Evolutionary conservation across 305 asterid genomes (phyloP).

Genomic region (Fraxinus dipetala): DNA sequence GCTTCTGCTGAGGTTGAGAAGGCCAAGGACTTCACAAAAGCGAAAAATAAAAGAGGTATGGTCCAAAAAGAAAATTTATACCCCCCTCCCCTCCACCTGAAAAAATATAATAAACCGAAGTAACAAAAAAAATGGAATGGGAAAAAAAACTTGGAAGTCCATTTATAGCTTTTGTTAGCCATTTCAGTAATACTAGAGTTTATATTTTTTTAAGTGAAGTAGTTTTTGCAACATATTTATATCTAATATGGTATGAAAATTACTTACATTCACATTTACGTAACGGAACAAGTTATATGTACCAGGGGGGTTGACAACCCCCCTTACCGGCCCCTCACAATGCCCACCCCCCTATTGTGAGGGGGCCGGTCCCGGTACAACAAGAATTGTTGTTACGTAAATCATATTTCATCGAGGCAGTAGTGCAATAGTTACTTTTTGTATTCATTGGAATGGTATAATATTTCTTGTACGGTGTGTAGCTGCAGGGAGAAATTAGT

Average conservation of each 20-base stretch:
- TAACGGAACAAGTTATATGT: too few species aligned
- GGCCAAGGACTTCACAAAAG: conserved; percentile 72
- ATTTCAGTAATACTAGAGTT: not conserved
- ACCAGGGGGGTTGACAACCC: too few species aligned
- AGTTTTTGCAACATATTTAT: not conserved
- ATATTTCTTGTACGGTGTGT: not conserved
- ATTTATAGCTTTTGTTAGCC: not conserved
- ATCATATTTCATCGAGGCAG: not conserved
- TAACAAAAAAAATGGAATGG: not conserved
- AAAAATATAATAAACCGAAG: not conserved
- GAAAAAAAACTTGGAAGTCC: not conserved
- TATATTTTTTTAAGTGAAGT: not conserved
- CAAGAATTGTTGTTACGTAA: not conserved
- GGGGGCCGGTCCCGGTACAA: too few species aligned
- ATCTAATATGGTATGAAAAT: not conserved
- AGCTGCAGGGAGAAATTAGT: not conserved
- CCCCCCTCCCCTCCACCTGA: not conserved
- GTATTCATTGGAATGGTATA: not conserved
- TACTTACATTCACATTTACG: not conserved
- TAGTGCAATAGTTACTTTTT: not conserved
- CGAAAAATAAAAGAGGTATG: conserved; percentile 76
- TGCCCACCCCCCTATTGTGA: too few species aligned
- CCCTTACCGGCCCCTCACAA: too few species aligned
- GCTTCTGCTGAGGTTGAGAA: conserved; percentile 77
- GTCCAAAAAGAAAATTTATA: not conserved